Base-by-base conservation (phyloP, 805 yeast genomes). In the Saccharomycopsis sp. region DNA sequence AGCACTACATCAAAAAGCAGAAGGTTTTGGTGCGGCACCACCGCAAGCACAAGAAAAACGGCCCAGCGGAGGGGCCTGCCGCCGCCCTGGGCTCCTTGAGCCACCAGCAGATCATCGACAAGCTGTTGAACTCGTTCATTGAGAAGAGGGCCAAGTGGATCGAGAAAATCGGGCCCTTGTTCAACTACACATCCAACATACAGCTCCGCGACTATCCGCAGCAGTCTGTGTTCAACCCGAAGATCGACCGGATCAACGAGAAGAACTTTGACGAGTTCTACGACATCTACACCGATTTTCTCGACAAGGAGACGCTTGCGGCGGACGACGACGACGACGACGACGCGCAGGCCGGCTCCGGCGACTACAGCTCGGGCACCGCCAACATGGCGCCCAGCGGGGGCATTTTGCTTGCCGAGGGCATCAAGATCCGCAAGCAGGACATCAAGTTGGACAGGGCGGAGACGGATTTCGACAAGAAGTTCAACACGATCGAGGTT, bases 81-180 rank as follows among this genome's bases (percentile, higher is more conserved):
- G 50, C 65, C 69, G 37, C 77, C 72, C 60, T 70, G 71, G 14
- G 77, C 75, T 3, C 59, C 51, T 21, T 63, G 57, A 34, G 60
- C 54, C 80, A 83, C 65, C 90, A 83, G 66, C 84, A 81, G 53
- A 89, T 87, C 16, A 87, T 88, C 56, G 88, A 85, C 69, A 80
- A 87, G 12, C 92, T 96, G 2, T 77, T 91, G 58, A 79, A 84
- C 64, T 84, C 92, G 1, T 71, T 92, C 53, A 71, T 92, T 62
- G 97, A 92, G 63, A 94, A 94, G 73, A 80, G 98, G 56, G 74
- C 70, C 57, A 82, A 94, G 65, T 94, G 99, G 99, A 86, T 91
- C 44, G 80, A 79, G 21, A 89, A 85, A 68, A 89, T 94, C 62
- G 98, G 98, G 1, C 90, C 91, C 37, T 78, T 92, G 54, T 94